Conservation (phyloP, 192 early-diverging fungal genomes). For the Diversispora epigaea region DNA sequence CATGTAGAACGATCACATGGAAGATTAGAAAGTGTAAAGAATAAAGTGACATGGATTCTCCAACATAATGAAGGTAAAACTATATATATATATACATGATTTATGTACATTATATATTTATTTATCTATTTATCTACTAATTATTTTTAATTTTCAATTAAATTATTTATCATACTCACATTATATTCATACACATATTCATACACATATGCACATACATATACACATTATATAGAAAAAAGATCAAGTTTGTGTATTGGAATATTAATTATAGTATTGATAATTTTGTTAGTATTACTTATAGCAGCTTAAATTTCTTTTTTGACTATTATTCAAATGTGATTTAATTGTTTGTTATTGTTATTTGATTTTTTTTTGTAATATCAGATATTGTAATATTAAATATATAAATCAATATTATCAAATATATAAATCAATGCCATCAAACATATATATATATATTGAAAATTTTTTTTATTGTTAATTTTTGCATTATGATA, state of each 20-base stretch:
- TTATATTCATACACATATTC: too few species aligned
- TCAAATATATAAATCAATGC: too few species aligned
- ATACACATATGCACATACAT: too few species aligned
- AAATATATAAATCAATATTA: too few species aligned
- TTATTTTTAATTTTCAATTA: not conserved
- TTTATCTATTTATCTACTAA: not conserved
- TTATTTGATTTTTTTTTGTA: too few species aligned
- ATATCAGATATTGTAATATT: too few species aligned
- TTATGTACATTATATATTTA: not conserved
- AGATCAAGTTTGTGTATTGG: slow-evolving; percentile 55
- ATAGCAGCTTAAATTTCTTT: slow-evolving; percentile 31
- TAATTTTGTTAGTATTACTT: slow-evolving; percentile 55
- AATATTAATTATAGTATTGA: slow-evolving; percentile 53
- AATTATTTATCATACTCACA: too few species aligned
- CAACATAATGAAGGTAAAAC: slow-evolving; percentile 57
- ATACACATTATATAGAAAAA: slow-evolving; percentile 37
- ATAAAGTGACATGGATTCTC: slow-evolving; percentile 51
- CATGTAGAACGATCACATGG: slow-evolving; percentile 51
- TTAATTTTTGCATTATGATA: too few species aligned
- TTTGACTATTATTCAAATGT: not conserved
- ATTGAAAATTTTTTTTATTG: too few species aligned
- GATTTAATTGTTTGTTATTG: too few species aligned
- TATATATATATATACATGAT: not conserved
- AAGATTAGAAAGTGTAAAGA: slow-evolving; percentile 50
- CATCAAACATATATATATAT: too few species aligned